Base-by-base conservation (phyloP, 2,329 filamentous ascomycete genomes). In the Talaromyces marneffei region DNA sequence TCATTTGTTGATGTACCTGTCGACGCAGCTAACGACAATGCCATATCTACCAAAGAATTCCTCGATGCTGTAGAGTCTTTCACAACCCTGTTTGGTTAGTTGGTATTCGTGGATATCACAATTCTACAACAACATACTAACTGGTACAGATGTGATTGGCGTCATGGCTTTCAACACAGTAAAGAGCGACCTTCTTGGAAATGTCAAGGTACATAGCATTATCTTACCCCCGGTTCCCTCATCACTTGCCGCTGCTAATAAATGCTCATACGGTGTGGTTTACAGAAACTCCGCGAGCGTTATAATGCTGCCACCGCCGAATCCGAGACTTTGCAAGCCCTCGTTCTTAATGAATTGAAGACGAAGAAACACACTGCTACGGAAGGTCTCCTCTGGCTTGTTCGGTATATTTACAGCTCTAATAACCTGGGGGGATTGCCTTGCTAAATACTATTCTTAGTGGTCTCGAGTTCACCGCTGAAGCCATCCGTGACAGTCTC, bases 391-490 rank as follows among this genome's bases (percentile, higher is more conserved):
- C 77, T 97, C 64, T 99, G 94, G 94, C 84, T 97, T 64, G 83
- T 88, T 67, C 89, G 93, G 90, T 95, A 83, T 64, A 82, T 23
- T 56, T 33, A 31, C 52, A 37, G 20, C 23, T 40, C 25, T 33
- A 9, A 8, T 12, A 33, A 20, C 2, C n/a, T 20, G 12, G 12
- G 14, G 20, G 14, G n/a, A 14, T 12, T 18, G 12, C 5, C 33
- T 55, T 40, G 52, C 52, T 59, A 63, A 62, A 62, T 64, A 62
- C 56, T 18, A 27, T 20, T 9, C 7, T 27, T 27, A 96, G 92
- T 65, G 94, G 89, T 63, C 89, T 97, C 71, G 91, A 97, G 73
- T 99, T 99, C 81, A 97, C 93, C 66, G 86, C 87, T 72, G 87
- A 91, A 75, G 90, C 90, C 63, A 87, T 99, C 65, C 85, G 86